These are phyloP conservation scores for Solanum arcanum DNA, from an alignment of 257 asterid genomes.

Conservation along the genomic window DNA sequence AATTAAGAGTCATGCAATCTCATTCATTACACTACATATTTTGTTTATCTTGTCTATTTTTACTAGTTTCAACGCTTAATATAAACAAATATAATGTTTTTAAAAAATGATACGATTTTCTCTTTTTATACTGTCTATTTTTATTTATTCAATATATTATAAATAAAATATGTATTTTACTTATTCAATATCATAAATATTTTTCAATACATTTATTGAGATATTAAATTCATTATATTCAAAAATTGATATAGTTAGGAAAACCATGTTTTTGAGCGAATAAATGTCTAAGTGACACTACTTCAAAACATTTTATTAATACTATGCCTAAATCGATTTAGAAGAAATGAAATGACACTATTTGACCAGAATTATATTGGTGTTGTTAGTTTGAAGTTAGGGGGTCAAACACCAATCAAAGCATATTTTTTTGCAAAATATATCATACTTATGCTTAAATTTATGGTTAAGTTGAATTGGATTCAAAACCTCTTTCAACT, in stretches of 20 bases:
- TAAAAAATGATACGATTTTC: background rate
- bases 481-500: background rate
- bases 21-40: accelerated
- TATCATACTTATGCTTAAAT: background rate
- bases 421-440: background rate
- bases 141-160: no score
- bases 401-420: background rate
- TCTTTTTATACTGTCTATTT: background rate
- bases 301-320: no score
- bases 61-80: background rate
- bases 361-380: background rate
- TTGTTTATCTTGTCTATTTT: background rate
- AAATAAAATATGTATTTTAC: background rate
- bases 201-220: no score
- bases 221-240: no score
- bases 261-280: no score
- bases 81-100: background rate
- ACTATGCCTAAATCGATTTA: no score
- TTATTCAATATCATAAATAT: no score
- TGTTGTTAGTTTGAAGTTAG: background rate
- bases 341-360: background rate
- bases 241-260: no score
- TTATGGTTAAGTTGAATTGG: no score
- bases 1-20: background rate
- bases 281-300: no score